phyloP scores from a whole-genome alignment of 345 rosid genomes.

The Hevea brasiliensis region DNA sequence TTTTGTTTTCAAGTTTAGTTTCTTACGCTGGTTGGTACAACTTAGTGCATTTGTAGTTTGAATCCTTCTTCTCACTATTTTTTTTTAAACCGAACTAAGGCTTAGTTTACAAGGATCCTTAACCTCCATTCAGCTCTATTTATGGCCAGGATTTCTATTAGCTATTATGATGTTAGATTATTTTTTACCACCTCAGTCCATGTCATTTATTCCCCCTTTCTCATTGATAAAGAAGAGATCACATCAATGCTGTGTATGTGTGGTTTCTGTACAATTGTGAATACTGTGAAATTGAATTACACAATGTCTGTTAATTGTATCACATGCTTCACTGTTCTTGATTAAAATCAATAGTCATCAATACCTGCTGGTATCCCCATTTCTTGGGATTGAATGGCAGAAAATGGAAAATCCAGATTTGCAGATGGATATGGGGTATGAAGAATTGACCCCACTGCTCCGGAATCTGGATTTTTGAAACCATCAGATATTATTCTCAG shows the following conservation, averaged over 20 bases:
- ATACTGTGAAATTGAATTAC: too few relatives aligned
- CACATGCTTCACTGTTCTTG: too few relatives aligned
- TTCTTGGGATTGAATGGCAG: constrained; percentile 83
- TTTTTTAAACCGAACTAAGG: neutral
- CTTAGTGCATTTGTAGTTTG: neutral
- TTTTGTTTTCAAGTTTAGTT: too few relatives aligned
- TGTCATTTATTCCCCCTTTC: neutral
- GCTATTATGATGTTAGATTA: neutral
- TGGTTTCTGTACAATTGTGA: too few relatives aligned
- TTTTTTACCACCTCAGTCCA: constrained; percentile 1
- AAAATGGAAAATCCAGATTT: constrained; percentile 97
- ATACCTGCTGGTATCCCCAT: constrained; percentile 27
- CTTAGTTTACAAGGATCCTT: neutral
- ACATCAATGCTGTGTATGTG: too few relatives aligned
- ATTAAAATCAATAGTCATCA: too few relatives aligned
- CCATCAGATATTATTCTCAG: constrained; percentile 87
- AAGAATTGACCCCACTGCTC: constrained; percentile 89
- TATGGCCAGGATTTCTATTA: neutral
- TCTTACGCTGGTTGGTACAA: neutral
- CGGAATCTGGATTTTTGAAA: constrained; percentile 76
- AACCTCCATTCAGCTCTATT: neutral
- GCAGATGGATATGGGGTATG: constrained; percentile 80
- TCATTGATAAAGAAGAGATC: too few relatives aligned
- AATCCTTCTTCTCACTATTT: neutral
- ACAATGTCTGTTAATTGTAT: too few relatives aligned